Base-by-base conservation (phyloP, 2,329 filamentous ascomycete genomes). In the Fusarium cicatricum region DNA sequence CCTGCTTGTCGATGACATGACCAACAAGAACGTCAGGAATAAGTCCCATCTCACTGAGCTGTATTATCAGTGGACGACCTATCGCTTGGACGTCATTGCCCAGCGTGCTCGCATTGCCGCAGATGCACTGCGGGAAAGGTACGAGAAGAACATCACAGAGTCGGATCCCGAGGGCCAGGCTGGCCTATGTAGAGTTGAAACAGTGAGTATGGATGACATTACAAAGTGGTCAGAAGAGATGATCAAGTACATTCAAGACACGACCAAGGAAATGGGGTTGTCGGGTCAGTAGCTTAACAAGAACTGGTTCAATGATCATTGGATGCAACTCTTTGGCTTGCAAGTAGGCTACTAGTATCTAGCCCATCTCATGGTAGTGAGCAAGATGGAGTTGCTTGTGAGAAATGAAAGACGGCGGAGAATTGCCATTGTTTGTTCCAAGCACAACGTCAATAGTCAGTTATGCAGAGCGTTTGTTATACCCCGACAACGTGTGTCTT, bases 1-100 rank as follows among this genome's bases (percentile, higher is more conserved):
- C 1, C 57, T 70, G 7, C 53, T 77, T 15, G 66, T 66, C 5
- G 78, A 80, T 42, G 77, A 80, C 23, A 75, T 72, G 5, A 76
- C 78, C 28, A 46, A 55, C n/a, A 58, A 50, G 4, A 42, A 41
- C 9, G 41, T 46, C 8, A 45, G 45, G 8, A 32, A 33, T 5
- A 55, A 46, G 26, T 47, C 36, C 21, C 28, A 42, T 19, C 21
- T 55, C 2, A 23, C 32, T 4, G n/a, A 41, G n/a, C 39, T 54
- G n/a, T 53, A 54, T 33, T 33, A 44, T 34, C 50, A 53, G 14
- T 53, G 50, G 12, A 36, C 50, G 10, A 21, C 45, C 11, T 54
- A 58, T 15, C 43, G 49, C 12, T 17, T 58, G 2, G 43, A 54
- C 10, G 40, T 58, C n/a, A 36, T 54, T 11, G 49, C 49, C 10